Conservation (phyloP, 768 basidiomycete species). For the Imleria badia region DNA sequence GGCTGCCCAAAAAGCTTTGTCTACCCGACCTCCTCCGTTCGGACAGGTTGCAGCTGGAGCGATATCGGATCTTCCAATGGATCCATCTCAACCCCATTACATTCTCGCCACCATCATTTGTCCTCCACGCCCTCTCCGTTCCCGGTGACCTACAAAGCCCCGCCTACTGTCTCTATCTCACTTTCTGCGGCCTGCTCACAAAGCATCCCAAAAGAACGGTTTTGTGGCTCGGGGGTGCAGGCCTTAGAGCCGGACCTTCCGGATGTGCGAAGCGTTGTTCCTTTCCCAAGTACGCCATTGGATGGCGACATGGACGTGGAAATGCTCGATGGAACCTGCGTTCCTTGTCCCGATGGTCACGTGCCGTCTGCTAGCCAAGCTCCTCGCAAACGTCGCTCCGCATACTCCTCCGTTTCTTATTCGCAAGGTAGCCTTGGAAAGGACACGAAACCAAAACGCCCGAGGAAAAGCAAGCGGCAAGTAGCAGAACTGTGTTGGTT, state of each 20-base stretch:
- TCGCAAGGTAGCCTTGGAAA: constrained; percentile 15
- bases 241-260: constrained; percentile 24
- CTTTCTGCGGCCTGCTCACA: constrained; percentile 36
- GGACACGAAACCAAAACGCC: constrained; percentile 29
- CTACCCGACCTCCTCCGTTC: constrained; percentile 20
- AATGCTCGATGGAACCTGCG: constrained; percentile 29
- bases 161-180: constrained; percentile 39
- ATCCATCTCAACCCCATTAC: background rate
- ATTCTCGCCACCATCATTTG: constrained; percentile 9
- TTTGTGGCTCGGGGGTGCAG: constrained; percentile 1
- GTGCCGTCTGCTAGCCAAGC: background rate
- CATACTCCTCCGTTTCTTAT: constrained; percentile 30
- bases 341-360: background rate
- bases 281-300: constrained; percentile 36
- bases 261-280: constrained; percentile 33
- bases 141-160: constrained; percentile 31
- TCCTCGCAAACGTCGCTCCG: constrained; percentile 35
- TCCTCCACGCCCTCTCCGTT: constrained; percentile 18
- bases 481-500: constrained; percentile 38
- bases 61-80: constrained; percentile 1
- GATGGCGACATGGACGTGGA: constrained; percentile 23
- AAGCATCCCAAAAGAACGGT: background rate
- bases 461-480: constrained; percentile 32
- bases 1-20: constrained; percentile 7
- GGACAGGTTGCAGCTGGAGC: constrained; percentile 14